Base-by-base conservation (phyloP, 306 rosid species). In the Trifolium dubium region DNA sequence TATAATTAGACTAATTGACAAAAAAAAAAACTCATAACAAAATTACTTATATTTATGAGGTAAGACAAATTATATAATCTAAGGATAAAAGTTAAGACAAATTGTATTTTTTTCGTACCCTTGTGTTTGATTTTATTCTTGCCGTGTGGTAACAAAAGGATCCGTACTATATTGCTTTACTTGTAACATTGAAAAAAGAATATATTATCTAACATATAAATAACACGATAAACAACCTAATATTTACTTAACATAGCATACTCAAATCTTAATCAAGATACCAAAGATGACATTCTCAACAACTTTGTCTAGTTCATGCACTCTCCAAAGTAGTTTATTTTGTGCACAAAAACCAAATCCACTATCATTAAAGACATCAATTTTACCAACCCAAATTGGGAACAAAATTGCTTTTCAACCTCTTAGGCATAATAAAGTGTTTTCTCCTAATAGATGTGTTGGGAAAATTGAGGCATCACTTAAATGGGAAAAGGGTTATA, bases 401-500 rank as follows among this genome's bases (percentile, higher is more conserved):
- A 76, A 54, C 31, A 77, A 63, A 73, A 30, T 14, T n/a, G 7
- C 53, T 14, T 55, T 30, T 50, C 69, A 51, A 19, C 60, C 80
- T 54, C 77, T 59, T 6, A 73, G 71, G 55, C 14, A 61, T 4
- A 44, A 61, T 4, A 69, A 77, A 68, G 47, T 51, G 37, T 8
- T 73, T 59, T 70, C 84, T 58, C 54, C 53, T 5, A 67, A 77
- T 67, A 73, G 73, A 31, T 10, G 64, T 64, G 63, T 67, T 13
- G 61, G 77, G 0, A 10, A 62, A 78, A 72, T 82, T 32, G 43
- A 69, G 15, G 81, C 91, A 17, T 77, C 89, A 10, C 17, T 84
- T 7, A 67, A 67, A 73, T 83, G 92, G 73, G 78, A 82, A 81
- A 73, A 62, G 11, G 74, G 80, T 2, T 76, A 30, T 63, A 86